Evolutionary conservation across 805 yeast species (phyloP), one percentile per base, ranked within the genome.

Genomic region (Schizosaccharomyces pombe): DNA sequence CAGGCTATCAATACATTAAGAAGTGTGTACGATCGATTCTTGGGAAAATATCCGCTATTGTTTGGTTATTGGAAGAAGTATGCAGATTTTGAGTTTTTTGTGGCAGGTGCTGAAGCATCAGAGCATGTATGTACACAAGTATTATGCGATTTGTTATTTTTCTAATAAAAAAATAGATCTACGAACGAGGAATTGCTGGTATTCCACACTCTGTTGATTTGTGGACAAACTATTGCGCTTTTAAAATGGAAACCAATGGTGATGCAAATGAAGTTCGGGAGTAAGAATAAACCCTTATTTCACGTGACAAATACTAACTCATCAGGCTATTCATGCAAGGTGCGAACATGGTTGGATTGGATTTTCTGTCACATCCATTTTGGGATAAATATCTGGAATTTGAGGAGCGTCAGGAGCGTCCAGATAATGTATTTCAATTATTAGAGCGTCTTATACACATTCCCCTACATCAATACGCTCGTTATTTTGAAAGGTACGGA

Each of bases 381-480:
- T 89, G 96, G 97, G 94, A 86, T 63, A 70, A 74, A 55, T 79
- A 77, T 57, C 65, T 89, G 26, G 80, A 74, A 40, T 82, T 78
- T 68, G 81, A 78, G 60, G 64, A 68, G n/a, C 65, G 67, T 28
- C 65, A 66, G 28, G 72, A 68, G 37, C 64, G 73, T 3, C 60
- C 70, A 1, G 63, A 65, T 2, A 60, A 77, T 1, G 72, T 79
- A 1, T 57, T 60, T 34, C 67, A 56, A 65, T 79, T 51, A 64
- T 77, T 40, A 62, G 63, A 43, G 2, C 54, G 57, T 24, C 57
- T 67, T 14, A 55, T 65, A 4, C 56, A 55, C 14, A 69, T 83
- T 2, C 97, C 97, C 0, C 66, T 89, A 49, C 89, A 89, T 65
- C 94, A 86, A 61, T 87, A 85, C 64, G 80, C 95, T 0, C 77